These are phyloP conservation scores for Fusarium tricinctum DNA, from an alignment of 2,329 filamentous ascomycete genomes.

Conservation along the genomic window DNA sequence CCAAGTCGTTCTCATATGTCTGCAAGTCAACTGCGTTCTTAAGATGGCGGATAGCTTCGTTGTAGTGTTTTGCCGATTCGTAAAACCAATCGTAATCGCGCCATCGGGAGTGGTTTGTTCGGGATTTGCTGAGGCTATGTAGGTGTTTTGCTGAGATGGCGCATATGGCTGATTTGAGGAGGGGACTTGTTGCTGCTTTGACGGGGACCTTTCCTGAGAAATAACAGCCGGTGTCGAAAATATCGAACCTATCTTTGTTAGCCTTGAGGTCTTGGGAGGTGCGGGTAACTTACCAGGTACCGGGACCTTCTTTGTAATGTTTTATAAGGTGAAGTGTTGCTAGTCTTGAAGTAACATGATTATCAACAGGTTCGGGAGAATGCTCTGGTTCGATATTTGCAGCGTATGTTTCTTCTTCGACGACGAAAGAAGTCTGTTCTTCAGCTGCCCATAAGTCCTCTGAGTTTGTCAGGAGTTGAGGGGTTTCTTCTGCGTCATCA, in stretches of 20 bases:
- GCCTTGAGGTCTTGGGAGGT: accelerated
- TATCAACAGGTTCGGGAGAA: not conserved
- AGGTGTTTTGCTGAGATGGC: conserved; percentile 44
- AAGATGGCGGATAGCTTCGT: conserved; percentile 38
- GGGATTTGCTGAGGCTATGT: conserved; percentile 1
- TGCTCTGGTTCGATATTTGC: accelerated
- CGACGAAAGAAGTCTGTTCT: not conserved
- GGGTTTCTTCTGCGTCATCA: not conserved
- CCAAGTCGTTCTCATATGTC: conserved; percentile 58
- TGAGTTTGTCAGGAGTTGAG: not conserved
- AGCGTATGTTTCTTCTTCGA: not conserved
- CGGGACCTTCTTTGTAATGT: conserved; percentile 43
- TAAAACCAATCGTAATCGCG: conserved; percentile 39
- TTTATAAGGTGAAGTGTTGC: conserved; percentile 29
- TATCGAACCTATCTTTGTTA: conserved; percentile 35
- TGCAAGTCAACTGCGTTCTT: conserved; percentile 34
- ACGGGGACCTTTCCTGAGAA: conserved; percentile 46
- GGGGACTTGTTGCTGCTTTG: conserved; percentile 34
- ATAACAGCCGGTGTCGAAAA: conserved; percentile 45
- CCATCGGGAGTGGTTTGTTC: not conserved
- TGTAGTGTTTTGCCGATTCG: conserved; percentile 42
- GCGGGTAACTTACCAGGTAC: conserved; percentile 23
- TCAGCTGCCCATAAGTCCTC: accelerated
- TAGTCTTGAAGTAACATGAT: not conserved
- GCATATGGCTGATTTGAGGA: conserved; percentile 41